Evolutionary conservation across 768 basidiomycete species (phyloP).

Genomic region (Chalciporus sphaerocephalus): DNA sequence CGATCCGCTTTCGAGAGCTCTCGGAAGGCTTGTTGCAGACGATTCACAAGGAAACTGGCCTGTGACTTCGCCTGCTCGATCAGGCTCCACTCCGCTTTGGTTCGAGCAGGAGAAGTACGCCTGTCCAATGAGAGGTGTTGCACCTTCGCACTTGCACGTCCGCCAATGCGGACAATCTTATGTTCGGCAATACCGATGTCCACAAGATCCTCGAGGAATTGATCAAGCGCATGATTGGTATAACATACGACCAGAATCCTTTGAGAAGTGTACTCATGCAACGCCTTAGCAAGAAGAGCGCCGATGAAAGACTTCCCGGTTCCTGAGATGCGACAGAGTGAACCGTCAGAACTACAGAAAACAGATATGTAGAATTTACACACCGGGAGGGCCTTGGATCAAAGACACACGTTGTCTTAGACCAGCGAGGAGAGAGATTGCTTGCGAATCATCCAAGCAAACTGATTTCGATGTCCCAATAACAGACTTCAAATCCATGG

Average conservation of each 20-base stretch:
- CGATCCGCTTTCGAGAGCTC: conserved; percentile 19
- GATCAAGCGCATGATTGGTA: conserved; percentile 72
- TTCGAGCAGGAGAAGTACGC: conserved; percentile 17
- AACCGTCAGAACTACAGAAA: neutral
- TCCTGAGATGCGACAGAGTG: conserved; percentile 35
- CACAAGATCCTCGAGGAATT: conserved; percentile 61
- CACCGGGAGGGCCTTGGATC: conserved; percentile 73
- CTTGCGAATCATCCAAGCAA: conserved; percentile 50
- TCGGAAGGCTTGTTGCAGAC: conserved; percentile 33
- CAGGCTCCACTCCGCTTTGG: conserved; percentile 36
- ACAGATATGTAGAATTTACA: conserved; percentile 5
- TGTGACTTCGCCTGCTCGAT: conserved; percentile 38
- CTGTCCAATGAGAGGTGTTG: conserved; percentile 42
- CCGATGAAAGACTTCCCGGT: conserved; percentile 77
- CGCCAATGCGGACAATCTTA: conserved; percentile 53
- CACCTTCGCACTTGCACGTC: conserved; percentile 50
- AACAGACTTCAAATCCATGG: conserved; percentile 37
- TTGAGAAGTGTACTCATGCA: conserved; percentile 44
- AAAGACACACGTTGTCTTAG: conserved; percentile 54
- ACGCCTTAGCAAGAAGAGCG: conserved; percentile 56
- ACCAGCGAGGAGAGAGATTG: conserved; percentile 43
- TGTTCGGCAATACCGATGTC: conserved; percentile 49
- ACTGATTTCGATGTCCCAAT: conserved; percentile 39
- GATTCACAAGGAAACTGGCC: conserved; percentile 6
- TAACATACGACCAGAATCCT: conserved; percentile 68